Base-by-base conservation (phyloP, 345 rosid genomes). In the Capsella bursapastoris region DNA sequence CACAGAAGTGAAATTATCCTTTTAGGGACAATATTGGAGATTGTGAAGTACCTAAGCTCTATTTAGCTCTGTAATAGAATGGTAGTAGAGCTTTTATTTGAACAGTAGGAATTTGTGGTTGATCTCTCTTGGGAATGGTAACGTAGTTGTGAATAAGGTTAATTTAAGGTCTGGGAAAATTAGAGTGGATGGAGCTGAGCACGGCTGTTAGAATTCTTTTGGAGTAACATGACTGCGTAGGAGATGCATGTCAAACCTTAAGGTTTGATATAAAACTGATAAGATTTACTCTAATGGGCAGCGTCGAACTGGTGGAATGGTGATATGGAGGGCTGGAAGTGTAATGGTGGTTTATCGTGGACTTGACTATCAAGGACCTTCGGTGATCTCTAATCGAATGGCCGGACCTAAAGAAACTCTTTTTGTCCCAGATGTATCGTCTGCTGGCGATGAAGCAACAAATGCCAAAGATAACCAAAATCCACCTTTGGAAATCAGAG, bases 281-380 rank as follows among this genome's bases (percentile, higher is more conserved):
- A 44, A 52, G 55, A 41, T 77, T 70, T 84, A 57, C 64, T 71
- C 66, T 84, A 62, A 81, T 83, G 82, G 32, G 72, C 97, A 96
- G 99, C 91, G 95, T 51, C 93, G 99, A 75, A 96, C 99, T 31
- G 87, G 97, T 69, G 99, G 97, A 62, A 82, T 90, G 80, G 97
- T 96, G 63, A 78, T 92, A 74, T 96, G 99, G 99, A 88, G 83
- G 78, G 90, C 98, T n/a, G 98, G 99, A 67, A 96, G 99, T 82
- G 95, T 89, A 6, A 90, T 96, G 98, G 85, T 96, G 65, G 98
- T 96, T 18, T 96, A 82, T 69, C 90, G 95, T 57, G 98, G 99
- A 31, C 81, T 41, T 71, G 88, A 87, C 75, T 90, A 90, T 27
- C 78, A 85, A 77, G 94, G 97, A 50, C 96, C 97, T 72, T 71